Conservation (phyloP, 257 asterid species). For the Scutellaria minor region DNA sequence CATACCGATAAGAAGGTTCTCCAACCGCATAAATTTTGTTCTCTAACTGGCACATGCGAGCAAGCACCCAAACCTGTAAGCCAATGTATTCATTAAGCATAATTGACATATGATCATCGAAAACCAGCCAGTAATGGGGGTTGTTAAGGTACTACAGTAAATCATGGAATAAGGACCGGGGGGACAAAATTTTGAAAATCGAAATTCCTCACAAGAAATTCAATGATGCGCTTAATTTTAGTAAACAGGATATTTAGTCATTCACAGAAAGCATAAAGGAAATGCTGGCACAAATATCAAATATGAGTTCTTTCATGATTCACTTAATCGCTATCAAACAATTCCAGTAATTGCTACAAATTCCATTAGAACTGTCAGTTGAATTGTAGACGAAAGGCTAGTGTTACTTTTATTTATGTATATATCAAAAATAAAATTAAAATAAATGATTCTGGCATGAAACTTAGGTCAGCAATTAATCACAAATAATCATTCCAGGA, state of each 20-base stretch:
- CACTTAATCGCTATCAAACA: constrained; percentile 7
- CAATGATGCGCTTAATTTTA: background rate
- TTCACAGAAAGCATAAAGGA: background rate
- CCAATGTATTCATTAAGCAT: constrained; percentile 18
- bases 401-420: background rate
- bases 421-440: background rate
- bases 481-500: constrained; percentile 25
- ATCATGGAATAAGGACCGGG: constrained; percentile 3
- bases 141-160: background rate
- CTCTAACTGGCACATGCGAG: constrained; percentile 94
- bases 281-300: background rate
- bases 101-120: constrained; percentile 8
- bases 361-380: background rate
- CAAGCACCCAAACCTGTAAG: constrained; percentile 88
- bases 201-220: background rate
- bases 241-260: background rate
- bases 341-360: constrained; percentile 7
- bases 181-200: background rate
- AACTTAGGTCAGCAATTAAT: background rate
- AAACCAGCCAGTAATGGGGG: constrained; percentile 11
- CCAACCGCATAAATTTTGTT: constrained; percentile 94
- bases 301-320: constrained; percentile 11
- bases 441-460: background rate
- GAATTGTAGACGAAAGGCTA: constrained; percentile 1
- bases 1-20: constrained; percentile 89